A percentile compares a stretch with the other conserved stretches of the same genome.
Evolutionary conservation across 192 early-diverging fungal species (phyloP).

Genomic region (Coemansia asiatica): DNA sequence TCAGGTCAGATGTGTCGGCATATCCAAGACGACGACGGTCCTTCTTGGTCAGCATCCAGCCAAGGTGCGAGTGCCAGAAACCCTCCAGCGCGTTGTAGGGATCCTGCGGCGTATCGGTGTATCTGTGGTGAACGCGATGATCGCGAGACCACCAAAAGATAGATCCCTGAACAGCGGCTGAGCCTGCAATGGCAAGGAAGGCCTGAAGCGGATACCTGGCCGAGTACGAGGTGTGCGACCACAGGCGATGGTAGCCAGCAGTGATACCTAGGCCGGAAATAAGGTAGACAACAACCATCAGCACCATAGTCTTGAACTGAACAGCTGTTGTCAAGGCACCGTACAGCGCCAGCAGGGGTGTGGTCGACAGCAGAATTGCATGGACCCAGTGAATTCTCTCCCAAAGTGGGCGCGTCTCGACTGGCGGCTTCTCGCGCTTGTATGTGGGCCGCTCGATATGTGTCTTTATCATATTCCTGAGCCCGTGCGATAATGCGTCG

Average conservation of each 20-base stretch:
- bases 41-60: conserved; percentile 85
- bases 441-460: conserved; percentile 51
- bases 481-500: neutral
- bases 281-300: conserved; percentile 65
- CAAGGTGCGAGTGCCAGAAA: conserved; percentile 78
- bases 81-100: conserved; percentile 81
- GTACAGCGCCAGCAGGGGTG: conserved; percentile 81
- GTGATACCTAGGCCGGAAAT: conserved; percentile 37
- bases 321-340: conserved; percentile 73
- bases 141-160: conserved; percentile 85
- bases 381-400: conserved; percentile 72
- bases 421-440: conserved; percentile 39
- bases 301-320: conserved; percentile 67
- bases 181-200: conserved; percentile 63
- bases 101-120: conserved; percentile 81
- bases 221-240: conserved; percentile 76
- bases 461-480: neutral
- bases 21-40: conserved; percentile 71
- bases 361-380: conserved; percentile 59
- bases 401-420: conserved; percentile 45
- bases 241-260: conserved; percentile 82
- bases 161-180: conserved; percentile 78
- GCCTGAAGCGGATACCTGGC: conserved; percentile 64
- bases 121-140: conserved; percentile 86
- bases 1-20: conserved; percentile 79